phyloP scores from a whole-genome alignment of 768 basidiomycete genomes.

The Tylopilus rubrobrunneus region DNA sequence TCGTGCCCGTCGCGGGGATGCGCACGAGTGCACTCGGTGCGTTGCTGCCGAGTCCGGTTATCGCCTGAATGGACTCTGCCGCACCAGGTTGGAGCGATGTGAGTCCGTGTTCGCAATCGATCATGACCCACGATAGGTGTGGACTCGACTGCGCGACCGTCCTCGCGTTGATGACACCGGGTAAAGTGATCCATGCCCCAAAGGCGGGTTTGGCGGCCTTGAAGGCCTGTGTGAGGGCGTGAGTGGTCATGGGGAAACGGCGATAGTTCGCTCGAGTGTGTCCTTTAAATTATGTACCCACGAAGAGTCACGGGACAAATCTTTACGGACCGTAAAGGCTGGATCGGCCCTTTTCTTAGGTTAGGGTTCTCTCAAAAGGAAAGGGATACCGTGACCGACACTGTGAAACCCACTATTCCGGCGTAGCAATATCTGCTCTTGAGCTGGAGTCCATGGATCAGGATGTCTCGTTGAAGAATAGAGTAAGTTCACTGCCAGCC shows the following conservation, averaged over 20 bases:
- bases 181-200: slow-evolving; percentile 62
- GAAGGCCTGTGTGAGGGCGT: slow-evolving; percentile 51
- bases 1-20: slow-evolving; percentile 60
- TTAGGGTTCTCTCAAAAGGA: background rate
- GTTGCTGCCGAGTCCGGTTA: slow-evolving; percentile 40
- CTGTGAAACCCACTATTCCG: background rate
- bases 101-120: slow-evolving; percentile 70
- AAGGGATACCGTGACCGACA: background rate
- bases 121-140: slow-evolving; percentile 57
- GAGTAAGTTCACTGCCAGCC: no score
- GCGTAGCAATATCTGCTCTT: background rate
- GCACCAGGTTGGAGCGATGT: slow-evolving; percentile 52
- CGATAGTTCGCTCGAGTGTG: background rate
- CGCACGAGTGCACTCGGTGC: slow-evolving; percentile 56
- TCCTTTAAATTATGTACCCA: slow-evolving; percentile 3
- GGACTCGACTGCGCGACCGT: slow-evolving; percentile 53
- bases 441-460: background rate
- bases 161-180: slow-evolving; percentile 56
- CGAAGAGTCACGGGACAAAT: background rate
- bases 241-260: slow-evolving; percentile 41
- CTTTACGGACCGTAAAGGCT: background rate
- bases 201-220: slow-evolving; percentile 57
- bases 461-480: no score
- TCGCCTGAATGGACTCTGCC: slow-evolving; percentile 52
- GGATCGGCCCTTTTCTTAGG: background rate